Conservation (phyloP, 192 early-diverging fungal species). For the Backusella tarrabulga region DNA sequence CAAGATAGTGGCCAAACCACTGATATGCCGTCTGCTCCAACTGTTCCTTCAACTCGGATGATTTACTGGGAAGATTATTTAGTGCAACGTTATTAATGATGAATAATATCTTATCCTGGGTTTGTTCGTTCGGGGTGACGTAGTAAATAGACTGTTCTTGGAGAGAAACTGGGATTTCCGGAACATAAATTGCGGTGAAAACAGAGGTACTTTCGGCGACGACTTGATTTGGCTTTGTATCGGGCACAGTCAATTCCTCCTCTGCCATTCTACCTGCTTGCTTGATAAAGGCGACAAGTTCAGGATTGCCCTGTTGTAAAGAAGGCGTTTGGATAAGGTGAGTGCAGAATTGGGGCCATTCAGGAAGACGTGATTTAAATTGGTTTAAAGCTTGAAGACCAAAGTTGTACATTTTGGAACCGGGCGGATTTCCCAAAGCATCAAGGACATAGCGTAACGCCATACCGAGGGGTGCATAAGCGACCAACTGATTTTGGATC, state of each 20-base stretch:
- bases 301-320: conserved; percentile 74
- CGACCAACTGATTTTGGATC: conserved; percentile 87
- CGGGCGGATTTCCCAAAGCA: conserved; percentile 75
- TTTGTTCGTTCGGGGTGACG: conserved; percentile 56
- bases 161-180: conserved; percentile 2
- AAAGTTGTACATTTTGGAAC: conserved; percentile 87
- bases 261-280: conserved; percentile 35
- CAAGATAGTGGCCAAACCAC: conserved; percentile 96
- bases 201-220: not conserved
- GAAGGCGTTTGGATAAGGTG: conserved; percentile 81
- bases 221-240: not conserved
- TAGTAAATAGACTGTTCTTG: conserved; percentile 6
- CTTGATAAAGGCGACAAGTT: conserved; percentile 67
- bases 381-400: conserved; percentile 83
- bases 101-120: conserved; percentile 94
- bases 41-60: conserved; percentile 72
- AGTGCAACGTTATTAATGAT: conserved; percentile 94
- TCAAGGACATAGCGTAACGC: conserved; percentile 91
- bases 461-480: conserved; percentile 73
- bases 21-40: conserved; percentile 61
- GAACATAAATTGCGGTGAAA: conserved; percentile 25
- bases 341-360: conserved; percentile 90
- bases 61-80: conserved; percentile 81
- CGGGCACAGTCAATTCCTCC: not conserved
- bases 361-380: conserved; percentile 78